A percentile compares a stretch with the other conserved stretches of the same genome.
Evolutionary conservation across 129 eudicot species (phyloP).

Genomic region (Chrysanthemum makinoi): DNA sequence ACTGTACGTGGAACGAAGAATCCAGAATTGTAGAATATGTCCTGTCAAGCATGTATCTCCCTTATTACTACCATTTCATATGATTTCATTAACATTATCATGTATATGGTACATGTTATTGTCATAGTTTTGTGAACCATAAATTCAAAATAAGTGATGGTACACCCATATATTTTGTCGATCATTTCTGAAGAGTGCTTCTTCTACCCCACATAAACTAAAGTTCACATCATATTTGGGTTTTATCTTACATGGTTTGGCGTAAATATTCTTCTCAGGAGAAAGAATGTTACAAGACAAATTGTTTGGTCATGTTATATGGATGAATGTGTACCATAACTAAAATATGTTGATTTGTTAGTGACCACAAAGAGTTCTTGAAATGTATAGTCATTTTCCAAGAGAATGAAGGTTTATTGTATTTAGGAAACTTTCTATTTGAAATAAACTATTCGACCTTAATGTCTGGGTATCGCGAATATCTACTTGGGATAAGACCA

Average conservation of each 20-base stretch:
- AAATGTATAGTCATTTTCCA: constrained; percentile 19
- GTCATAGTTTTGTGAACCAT: constrained; percentile 37
- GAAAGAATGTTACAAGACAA: constrained; percentile 11
- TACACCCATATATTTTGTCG: constrained; percentile 18
- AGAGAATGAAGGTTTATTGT: constrained; percentile 7
- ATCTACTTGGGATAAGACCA: too few species aligned
- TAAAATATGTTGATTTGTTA: neutral
- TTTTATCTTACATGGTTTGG: neutral
- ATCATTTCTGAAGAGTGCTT: constrained; percentile 39
- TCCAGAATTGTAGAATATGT: constrained; percentile 42
- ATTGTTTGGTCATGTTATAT: constrained; percentile 8
- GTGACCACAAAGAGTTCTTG: constrained; percentile 16
- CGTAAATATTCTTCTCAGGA: neutral
- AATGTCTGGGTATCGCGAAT: too few species aligned
- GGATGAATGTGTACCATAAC: constrained; percentile 26
- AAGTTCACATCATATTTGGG: constrained; percentile 21
- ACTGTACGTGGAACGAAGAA: constrained; percentile 18
- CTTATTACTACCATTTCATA: neutral
- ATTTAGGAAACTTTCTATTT: neutral
- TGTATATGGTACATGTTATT: constrained; percentile 20
- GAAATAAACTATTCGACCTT: neutral
- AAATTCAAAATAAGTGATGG: constrained; percentile 26
- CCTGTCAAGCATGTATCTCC: constrained; percentile 25
- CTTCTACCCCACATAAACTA: constrained; percentile 44
- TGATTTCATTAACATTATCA: constrained; percentile 7